Evolutionary conservation across 345 rosid genomes (phyloP).

Genomic region (Toxicodendron radicans): DNA sequence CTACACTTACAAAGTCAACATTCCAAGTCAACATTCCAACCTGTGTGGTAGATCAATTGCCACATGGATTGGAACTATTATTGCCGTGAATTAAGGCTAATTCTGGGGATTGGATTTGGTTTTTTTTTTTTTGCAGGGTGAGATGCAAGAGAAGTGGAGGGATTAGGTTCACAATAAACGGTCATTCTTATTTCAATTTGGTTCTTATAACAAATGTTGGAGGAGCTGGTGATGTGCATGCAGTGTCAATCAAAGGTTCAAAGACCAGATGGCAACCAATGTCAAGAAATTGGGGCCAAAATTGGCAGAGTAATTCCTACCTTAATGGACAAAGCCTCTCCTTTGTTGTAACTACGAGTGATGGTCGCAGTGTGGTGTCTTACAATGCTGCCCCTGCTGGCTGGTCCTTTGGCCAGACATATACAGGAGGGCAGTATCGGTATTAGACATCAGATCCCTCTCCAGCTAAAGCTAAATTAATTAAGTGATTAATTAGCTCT

Average conservation of each 20-base stretch:
- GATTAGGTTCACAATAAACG: slow-evolving; percentile 69
- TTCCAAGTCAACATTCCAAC: too few species aligned
- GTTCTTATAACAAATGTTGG: slow-evolving; percentile 74
- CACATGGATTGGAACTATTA: too few species aligned
- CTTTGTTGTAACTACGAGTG: slow-evolving; percentile 61
- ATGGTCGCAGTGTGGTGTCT: slow-evolving; percentile 59
- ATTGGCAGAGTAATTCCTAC: slow-evolving; percentile 83
- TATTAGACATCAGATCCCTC: slow-evolving; percentile 22
- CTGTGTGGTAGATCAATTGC: too few species aligned
- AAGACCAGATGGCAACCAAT: slow-evolving; percentile 62
- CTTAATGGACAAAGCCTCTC: slow-evolving; percentile 75
- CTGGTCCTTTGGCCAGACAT: slow-evolving; percentile 84
- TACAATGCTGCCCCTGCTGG: slow-evolving; percentile 61
- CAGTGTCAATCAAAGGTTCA: slow-evolving; percentile 66
- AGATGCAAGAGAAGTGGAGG: slow-evolving; percentile 71
- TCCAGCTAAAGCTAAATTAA: background rate
- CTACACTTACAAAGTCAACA: too few species aligned
- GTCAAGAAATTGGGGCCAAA: slow-evolving; percentile 90
- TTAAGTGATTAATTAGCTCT: too few species aligned
- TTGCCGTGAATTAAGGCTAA: background rate
- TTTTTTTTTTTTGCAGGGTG: slow-evolving; percentile 35
- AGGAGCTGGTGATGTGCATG: slow-evolving; percentile 70
- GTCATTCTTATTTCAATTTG: slow-evolving; percentile 77
- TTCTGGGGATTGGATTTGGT: too few species aligned
- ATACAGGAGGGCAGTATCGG: slow-evolving; percentile 60